phyloP scores from a whole-genome alignment of 192 early-diverging fungal species.

The Coemansia sp. region DNA sequence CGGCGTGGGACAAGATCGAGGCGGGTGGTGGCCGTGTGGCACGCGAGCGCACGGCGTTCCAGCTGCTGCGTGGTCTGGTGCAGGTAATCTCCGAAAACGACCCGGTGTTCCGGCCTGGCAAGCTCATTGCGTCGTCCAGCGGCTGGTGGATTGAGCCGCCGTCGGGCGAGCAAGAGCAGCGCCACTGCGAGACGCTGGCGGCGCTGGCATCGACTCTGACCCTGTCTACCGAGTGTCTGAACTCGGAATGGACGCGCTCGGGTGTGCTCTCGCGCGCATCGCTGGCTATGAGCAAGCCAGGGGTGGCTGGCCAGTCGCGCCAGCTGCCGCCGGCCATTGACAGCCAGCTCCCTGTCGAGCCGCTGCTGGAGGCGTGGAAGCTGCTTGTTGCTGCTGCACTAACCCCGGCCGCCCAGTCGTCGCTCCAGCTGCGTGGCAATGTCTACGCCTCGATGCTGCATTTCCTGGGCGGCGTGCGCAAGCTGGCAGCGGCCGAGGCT shows the following conservation, averaged over 20 bases:
- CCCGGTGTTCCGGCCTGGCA: neutral
- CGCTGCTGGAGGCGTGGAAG: slow-evolving; percentile 49
- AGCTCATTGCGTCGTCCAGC: neutral
- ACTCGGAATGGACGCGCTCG: slow-evolving; percentile 36
- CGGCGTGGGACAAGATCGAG: slow-evolving; percentile 59
- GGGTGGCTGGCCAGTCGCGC: slow-evolving; percentile 39
- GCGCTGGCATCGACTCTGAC: slow-evolving; percentile 37
- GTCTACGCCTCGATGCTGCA: slow-evolving; percentile 71
- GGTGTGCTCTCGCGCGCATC: slow-evolving; percentile 26
- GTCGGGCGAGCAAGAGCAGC: slow-evolving; percentile 21
- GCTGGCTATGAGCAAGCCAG: slow-evolving; percentile 26
- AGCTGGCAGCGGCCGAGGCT: slow-evolving; percentile 25
- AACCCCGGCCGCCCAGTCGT: slow-evolving; percentile 49
- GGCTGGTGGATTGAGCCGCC: slow-evolving; percentile 26
- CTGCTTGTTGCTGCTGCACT: slow-evolving; percentile 59
- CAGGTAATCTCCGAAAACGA: slow-evolving; percentile 44
- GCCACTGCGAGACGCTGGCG: slow-evolving; percentile 30
- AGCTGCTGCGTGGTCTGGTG: slow-evolving; percentile 64
- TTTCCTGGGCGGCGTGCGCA: slow-evolving; percentile 52
- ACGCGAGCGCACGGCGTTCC: slow-evolving; percentile 44
- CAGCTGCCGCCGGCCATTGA: slow-evolving; percentile 40
- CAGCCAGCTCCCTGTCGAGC: slow-evolving; percentile 50
- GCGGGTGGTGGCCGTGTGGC: slow-evolving; percentile 57
- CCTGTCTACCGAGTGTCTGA: slow-evolving; percentile 31
- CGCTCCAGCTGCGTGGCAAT: slow-evolving; percentile 65